Evolutionary conservation across 2,329 filamentous ascomycete genomes (phyloP), one percentile per base, ranked within the genome.

Genomic region (Plectosphaerella plurivora): DNA sequence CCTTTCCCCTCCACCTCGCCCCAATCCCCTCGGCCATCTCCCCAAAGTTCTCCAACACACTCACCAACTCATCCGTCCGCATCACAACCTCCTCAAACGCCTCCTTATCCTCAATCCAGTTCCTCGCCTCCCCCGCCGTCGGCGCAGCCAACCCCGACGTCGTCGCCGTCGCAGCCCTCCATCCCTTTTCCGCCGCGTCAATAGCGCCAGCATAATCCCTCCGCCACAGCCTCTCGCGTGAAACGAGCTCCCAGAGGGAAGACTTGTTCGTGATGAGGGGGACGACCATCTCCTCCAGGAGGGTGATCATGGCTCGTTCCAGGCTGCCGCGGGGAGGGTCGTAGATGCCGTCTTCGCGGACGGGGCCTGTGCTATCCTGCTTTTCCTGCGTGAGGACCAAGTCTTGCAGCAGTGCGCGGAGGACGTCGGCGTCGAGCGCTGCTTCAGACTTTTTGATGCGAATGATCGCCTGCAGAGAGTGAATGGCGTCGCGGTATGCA

Each of bases 151-250:
- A 11, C 7, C 50, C 55, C 28, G 50, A 22, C 28, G 56, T 49
- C 22, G 42, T 39, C 68, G 50, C 57, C 68, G 58, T 56, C 0
- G 87, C 82, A 0, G 88, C 84, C 2, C 94, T 82, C 92, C 93
- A 99, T 0, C 87, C 90, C 65, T 93, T 92, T 71, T 97, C 94
- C 28, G 92, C 83, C 1, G 89, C 90, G 6, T 91, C 88, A 2
- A 97, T 76, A 5, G 92, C 89, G 2, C 84, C 85, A 0, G 74
- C 71, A 2, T 87, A 88, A 50, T 89, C 87, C 3, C 81, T 72
- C 8, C 84, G 81, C 84, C 91, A 97, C 14, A 86, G 75, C 5
- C 89, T 83, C 15, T 95, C 74, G 5, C 84, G 83, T 0, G 86
- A 79, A 0, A 95, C 76, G 0, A 95, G 72, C 2, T 80, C 76